Evolutionary conservation across 495 filamentous ascomycete species (phyloP).

Genomic region (Penicillium samsonianum): DNA sequence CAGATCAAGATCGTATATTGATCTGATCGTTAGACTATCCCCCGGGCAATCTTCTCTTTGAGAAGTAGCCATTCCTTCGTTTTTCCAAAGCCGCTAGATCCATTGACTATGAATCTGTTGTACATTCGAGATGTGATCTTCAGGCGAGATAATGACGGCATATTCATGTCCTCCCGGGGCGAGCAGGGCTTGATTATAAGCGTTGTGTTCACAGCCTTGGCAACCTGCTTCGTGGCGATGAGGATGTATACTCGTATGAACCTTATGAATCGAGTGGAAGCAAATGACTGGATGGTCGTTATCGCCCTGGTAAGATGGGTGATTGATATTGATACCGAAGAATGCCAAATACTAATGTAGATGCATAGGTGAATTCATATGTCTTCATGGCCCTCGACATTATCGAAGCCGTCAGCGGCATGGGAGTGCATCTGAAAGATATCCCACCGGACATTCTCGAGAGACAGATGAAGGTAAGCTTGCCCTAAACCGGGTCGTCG

Average conservation of each 20-base stretch:
- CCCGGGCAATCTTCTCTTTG: not conserved
- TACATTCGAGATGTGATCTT: slow-evolving; percentile 19
- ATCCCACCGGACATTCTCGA: slow-evolving; percentile 36
- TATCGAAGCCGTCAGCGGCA: slow-evolving; percentile 41
- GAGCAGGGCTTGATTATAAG: slow-evolving; percentile 35
- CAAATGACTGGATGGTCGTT: slow-evolving; percentile 48
- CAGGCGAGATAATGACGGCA: slow-evolving; percentile 18
- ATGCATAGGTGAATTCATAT: slow-evolving; percentile 36
- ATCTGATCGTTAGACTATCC: not conserved
- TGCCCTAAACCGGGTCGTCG: not conserved
- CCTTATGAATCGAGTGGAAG: slow-evolving; percentile 40
- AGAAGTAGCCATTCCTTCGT: not conserved
- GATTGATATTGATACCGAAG: not conserved
- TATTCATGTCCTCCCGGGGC: slow-evolving; percentile 32
- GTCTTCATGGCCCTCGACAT: slow-evolving; percentile 46
- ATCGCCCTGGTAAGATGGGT: slow-evolving; percentile 37
- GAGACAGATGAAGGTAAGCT: slow-evolving; percentile 44
- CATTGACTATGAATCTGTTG: slow-evolving; percentile 20
- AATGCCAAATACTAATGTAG: not conserved
- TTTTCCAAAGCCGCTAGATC: not conserved
- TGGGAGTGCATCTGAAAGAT: slow-evolving; percentile 43
- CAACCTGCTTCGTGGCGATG: slow-evolving; percentile 37
- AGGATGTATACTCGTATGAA: slow-evolving; percentile 41
- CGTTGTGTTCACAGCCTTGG: slow-evolving; percentile 40
- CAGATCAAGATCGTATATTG: not conserved